Conservation (phyloP, 202 grass and related monocot genomes). For the Sporobolus alterniflorus region DNA sequence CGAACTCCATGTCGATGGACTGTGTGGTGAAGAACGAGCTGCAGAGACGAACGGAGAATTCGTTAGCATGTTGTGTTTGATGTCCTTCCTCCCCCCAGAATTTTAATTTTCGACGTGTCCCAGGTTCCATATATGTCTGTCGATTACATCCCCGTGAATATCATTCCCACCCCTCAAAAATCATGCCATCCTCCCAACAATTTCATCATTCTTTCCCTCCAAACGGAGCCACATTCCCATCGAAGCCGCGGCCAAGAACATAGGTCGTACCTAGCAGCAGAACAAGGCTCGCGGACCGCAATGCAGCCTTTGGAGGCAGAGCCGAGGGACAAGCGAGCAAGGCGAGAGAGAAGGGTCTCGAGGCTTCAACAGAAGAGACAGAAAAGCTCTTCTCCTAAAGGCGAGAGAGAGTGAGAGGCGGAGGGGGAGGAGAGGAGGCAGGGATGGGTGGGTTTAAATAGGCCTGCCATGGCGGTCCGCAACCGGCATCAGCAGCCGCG, state of each 20-base stretch:
- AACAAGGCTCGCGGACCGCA: constrained; percentile 11
- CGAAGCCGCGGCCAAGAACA: constrained; percentile 32
- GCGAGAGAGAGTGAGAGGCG: constrained; percentile 26
- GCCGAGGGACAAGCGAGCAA: constrained; percentile 14
- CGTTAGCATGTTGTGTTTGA: not conserved
- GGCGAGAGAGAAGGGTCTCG: not conserved
- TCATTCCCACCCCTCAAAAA: not conserved
- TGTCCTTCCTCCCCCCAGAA: not conserved
- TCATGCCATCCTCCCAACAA: not conserved
- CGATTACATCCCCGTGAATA: not conserved
- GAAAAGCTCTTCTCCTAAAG: not conserved
- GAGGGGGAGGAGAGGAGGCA: constrained; percentile 54
- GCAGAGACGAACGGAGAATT: constrained; percentile 18
- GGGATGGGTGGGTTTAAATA: constrained; percentile 66
- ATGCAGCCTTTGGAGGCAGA: constrained; percentile 27
- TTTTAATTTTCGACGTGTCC: not conserved
- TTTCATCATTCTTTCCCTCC: constrained; percentile 19
- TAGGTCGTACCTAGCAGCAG: constrained; percentile 45
- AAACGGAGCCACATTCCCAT: constrained; percentile 53
- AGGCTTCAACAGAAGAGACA: constrained; percentile 27
- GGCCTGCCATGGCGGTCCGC: constrained; percentile 17
- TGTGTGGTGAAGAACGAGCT: constrained; percentile 15
- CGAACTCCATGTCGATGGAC: constrained; percentile 66
- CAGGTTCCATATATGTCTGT: not conserved
- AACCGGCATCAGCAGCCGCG: constrained; percentile 31